Evolutionary conservation across 1,284 basidiomycete genomes (phyloP), one percentile per base, ranked within the genome.

Genomic region (Ceratobasidium theobromae): DNA sequence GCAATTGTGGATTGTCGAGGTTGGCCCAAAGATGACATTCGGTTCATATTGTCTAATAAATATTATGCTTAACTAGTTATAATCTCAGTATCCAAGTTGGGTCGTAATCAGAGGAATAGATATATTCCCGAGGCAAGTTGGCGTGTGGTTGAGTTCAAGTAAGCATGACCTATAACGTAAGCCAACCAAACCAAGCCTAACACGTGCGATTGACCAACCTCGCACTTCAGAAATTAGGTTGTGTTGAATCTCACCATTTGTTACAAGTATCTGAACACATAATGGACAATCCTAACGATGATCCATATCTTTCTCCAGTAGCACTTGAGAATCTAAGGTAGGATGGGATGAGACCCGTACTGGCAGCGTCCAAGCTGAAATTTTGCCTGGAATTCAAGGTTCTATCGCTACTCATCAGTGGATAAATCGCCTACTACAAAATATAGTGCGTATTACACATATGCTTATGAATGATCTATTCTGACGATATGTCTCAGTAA

Each of bases 361-460:
- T 45, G 43, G 5, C 9, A 40, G 25, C 27, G 8, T 14, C 6
- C 9, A 1, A 16, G 16, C 12, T 25, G 2, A 23, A 21, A 18
- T 6, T 40, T 12, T 38, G 9, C 3, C 33, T 46, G 33, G 9
- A 51, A 35, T 51, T 14, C 27, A 38, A 62, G 58, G n/a, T 62
- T 62, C 32, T 69, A 70, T 33, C 64, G 58, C 35, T 70, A 70
- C 41, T 68, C 67, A n/a, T 65, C 69, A 21, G 54, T 72, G 25
- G 71, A 72, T 57, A 71, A 70, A 64, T 71, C 70, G 21, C 66
- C 70, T 8, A 45, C 70, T 18, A 70, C 69, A 35, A 71, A 71
- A 68, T 70, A 72, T 67, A 62, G 70, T 72, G 35, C 11, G 68
- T 66, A 8, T 25, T 11, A 33, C n/a, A 27, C 6, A 40, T 12